Base-by-base conservation (phyloP, 805 yeast species). In the Wickerhamiella cacticola region DNA sequence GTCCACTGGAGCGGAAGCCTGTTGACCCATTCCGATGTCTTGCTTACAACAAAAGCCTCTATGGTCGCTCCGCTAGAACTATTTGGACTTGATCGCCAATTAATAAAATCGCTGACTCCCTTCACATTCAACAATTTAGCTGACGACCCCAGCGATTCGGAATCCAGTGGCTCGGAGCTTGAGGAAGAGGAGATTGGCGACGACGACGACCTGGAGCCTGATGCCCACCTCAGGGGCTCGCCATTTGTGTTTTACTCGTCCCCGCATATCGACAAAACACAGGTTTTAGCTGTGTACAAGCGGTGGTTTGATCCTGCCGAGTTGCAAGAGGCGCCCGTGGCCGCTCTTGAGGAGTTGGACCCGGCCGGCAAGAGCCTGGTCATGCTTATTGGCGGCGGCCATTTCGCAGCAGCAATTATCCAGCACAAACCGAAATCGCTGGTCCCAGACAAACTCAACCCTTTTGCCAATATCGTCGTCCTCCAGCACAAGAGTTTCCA, bases 371-470 rank as follows among this genome's bases (percentile, higher is more conserved):
- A 55, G 51, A 83, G 95, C 4, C 94, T 94, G 0, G 63, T 92
- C 10, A 75, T 92, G 55, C 85, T 92, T 95, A 75, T 92, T 46
- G 96, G 96, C 13, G 96, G 97, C 39, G 98, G 98, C 36, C 96
- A 92, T 66, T 92, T 92, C 68, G 95, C 97, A 0, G 98, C 92
- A 16, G 96, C 96, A 0, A 82, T 92, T 38, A 71, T 92, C 7
- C 77, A 86, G 1, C 96, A 88, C 58, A 69, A 69, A 43, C 80
- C 56, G 18, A 65, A 68, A 48, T 51, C 68, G 69, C 35, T 67
- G 69, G 28, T 74, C 68, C 46, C 70, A 73, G 12, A 59, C 73
- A n/a, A 68, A 85, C 79, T 62, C 76, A 15, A 94, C 80, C 16
- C 74, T 71, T 44, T 52, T 43, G 56, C 59, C 13, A 56, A 57